phyloP scores from a whole-genome alignment of 2,329 filamentous ascomycete genomes.

The Trichoderma pleuroti region DNA sequence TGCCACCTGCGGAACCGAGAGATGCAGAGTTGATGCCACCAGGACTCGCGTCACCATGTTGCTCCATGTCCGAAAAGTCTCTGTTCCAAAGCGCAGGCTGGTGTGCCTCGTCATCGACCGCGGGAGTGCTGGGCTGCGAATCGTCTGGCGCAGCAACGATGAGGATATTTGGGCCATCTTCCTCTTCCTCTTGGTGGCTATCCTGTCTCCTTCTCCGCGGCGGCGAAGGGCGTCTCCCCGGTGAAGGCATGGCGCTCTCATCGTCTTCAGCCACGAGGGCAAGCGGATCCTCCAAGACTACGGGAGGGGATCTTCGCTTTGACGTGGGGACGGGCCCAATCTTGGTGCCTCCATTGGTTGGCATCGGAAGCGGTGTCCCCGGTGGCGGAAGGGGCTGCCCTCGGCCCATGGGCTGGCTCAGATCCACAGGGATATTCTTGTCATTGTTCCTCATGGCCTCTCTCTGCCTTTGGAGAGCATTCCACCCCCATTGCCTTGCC shows the following conservation, averaged over 20 bases:
- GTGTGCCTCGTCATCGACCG: constrained; percentile 33
- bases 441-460: constrained; percentile 38
- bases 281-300: constrained; percentile 21
- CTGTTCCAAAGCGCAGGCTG: constrained; percentile 17
- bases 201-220: constrained; percentile 39
- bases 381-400: constrained; percentile 79
- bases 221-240: constrained; percentile 46
- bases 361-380: constrained; percentile 69
- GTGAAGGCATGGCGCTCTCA: constrained; percentile 26
- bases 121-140: constrained; percentile 55
- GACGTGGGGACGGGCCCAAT: constrained; percentile 56
- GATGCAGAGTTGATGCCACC: not conserved
- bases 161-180: constrained; percentile 51
- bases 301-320: constrained; percentile 60
- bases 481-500: constrained; percentile 58
- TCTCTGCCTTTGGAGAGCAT: constrained; percentile 51
- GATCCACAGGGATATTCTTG: constrained; percentile 38
- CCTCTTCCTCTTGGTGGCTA: constrained; percentile 34
- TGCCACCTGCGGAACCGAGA: not conserved
- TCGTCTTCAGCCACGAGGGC: constrained; percentile 26
- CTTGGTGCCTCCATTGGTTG: constrained; percentile 58
- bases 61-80: not conserved
- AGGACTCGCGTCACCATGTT: not conserved
- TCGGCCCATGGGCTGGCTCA: constrained; percentile 71
- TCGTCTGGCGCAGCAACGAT: constrained; percentile 64